phyloP scores from a whole-genome alignment of 345 rosid genomes.

The Populus deltoides region DNA sequence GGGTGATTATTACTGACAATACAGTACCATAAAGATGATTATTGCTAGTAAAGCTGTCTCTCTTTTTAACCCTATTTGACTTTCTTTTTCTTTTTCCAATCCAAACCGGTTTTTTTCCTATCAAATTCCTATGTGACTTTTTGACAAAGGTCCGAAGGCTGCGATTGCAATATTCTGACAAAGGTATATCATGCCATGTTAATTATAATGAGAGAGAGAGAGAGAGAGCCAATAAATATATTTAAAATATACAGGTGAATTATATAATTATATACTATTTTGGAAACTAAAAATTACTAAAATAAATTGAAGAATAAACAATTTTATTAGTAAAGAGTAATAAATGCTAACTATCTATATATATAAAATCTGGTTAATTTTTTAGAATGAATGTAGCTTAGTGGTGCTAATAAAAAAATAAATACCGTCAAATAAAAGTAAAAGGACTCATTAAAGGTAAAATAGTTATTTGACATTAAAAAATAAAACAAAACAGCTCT shows the following conservation, averaged over 20 bases:
- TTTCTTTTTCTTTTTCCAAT: neutral
- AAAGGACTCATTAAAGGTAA: too few relatives aligned
- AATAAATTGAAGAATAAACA: too few relatives aligned
- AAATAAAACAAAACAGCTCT: too few relatives aligned
- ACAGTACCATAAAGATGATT: slow-evolving; percentile 2
- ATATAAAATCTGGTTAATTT: too few relatives aligned
- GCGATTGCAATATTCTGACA: neutral
- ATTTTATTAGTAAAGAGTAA: too few relatives aligned
- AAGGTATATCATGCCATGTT: neutral
- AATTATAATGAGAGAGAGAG: neutral
- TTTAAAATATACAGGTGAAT: slow-evolving; percentile 16
- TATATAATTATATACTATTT: neutral
- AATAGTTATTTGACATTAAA: too few relatives aligned
- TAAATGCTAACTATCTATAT: too few relatives aligned
- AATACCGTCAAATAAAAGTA: too few relatives aligned
- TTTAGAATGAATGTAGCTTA: too few relatives aligned
- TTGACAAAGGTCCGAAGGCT: neutral
- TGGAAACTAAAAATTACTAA: too few relatives aligned
- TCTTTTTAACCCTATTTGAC: neutral
- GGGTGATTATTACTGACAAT: neutral
- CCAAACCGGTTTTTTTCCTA: too few relatives aligned
- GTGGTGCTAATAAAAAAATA: too few relatives aligned
- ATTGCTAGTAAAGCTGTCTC: neutral
- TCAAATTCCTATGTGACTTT: neutral
- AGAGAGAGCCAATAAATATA: neutral